Evolutionary conservation across 1,139 yeast species (phyloP), one percentile per base, ranked within the genome.

Genomic region (Geotrichum siamense): DNA sequence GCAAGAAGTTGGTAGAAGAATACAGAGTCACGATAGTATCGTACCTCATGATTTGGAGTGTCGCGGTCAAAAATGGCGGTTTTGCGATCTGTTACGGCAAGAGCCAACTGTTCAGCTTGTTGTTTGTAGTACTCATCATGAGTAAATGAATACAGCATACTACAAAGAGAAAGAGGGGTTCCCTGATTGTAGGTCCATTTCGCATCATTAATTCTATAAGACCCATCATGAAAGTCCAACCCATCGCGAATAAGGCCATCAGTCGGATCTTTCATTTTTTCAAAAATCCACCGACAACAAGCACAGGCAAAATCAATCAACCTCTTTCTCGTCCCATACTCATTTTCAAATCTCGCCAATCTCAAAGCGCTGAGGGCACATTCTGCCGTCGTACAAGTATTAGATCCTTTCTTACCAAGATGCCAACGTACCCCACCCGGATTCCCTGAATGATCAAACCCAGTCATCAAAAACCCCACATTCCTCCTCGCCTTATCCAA

Each of bases 171-270:
- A 36, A 80, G 56, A 0, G 85, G 76, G 3, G 82, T 72, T 15
- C 89, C 87, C 23, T 77, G 72, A 61, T 80, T 80, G 60, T 81
- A 81, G n/a, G 82, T 71, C 78, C 81, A 78, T 60, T 80, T 79
- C 50, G 71, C 71, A 20, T 67, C 67, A 53, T 77, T 73, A 5
- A 71, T 64, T 21, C 65, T 61, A 44, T 50, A 51, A 45, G 68
- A 68, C 41, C 75, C 79, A 12, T 28, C 30, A 38, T 29, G 22
- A 40, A 53, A 54, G 43, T 59, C 65, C 21, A 78, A 67, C 38
- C 87, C 87, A 58, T 80, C 89, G 60, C 65, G 66, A 43, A 80
- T 75, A 51, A 79, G 68, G 48, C 75, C 71, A 60, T 78, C 83
- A 27, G 61, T 64, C 20, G 71, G 69, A 58, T 76, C 82, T 54